Evolutionary conservation across 768 basidiomycete genomes (phyloP).

Genomic region (Nidula microcarpa): DNA sequence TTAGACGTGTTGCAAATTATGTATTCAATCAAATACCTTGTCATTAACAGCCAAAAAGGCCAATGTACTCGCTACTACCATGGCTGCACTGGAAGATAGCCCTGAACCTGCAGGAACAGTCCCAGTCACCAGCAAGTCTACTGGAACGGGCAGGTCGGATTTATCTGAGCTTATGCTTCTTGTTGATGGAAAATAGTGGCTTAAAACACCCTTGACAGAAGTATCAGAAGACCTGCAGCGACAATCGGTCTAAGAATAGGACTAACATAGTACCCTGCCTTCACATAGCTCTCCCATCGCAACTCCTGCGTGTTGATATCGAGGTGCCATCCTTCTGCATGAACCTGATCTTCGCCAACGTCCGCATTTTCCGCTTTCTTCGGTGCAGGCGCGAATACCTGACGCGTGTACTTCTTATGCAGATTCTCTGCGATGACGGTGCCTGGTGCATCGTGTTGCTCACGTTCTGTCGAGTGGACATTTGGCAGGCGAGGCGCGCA

Average conservation of each 20-base stretch:
- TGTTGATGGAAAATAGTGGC: slow-evolving; percentile 46
- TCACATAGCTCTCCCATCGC: slow-evolving; percentile 86
- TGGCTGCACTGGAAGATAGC: slow-evolving; percentile 83
- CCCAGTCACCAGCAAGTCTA: slow-evolving; percentile 78
- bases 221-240: not conserved
- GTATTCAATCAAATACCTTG: slow-evolving; percentile 34
- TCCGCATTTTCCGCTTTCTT: slow-evolving; percentile 18
- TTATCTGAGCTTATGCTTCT: slow-evolving; percentile 1
- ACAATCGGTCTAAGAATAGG: not conserved
- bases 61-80: slow-evolving; percentile 85
- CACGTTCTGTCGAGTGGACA: slow-evolving; percentile 13
- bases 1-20: not conserved
- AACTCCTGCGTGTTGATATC: slow-evolving; percentile 69
- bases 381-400: slow-evolving; percentile 53
- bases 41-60: slow-evolving; percentile 78
- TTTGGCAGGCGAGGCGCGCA: slow-evolving; percentile 44
- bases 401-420: slow-evolving; percentile 53
- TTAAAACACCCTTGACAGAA: slow-evolving; percentile 58
- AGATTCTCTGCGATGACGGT: slow-evolving; percentile 63
- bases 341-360: slow-evolving; percentile 33
- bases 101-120: slow-evolving; percentile 86
- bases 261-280: slow-evolving; percentile 79
- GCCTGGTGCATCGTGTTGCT: slow-evolving; percentile 36
- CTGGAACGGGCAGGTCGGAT: slow-evolving; percentile 42
- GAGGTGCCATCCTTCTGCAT: slow-evolving; percentile 61